Base-by-base conservation (phyloP, 2,329 filamentous ascomycete species). In the Fusarium continuum region DNA sequence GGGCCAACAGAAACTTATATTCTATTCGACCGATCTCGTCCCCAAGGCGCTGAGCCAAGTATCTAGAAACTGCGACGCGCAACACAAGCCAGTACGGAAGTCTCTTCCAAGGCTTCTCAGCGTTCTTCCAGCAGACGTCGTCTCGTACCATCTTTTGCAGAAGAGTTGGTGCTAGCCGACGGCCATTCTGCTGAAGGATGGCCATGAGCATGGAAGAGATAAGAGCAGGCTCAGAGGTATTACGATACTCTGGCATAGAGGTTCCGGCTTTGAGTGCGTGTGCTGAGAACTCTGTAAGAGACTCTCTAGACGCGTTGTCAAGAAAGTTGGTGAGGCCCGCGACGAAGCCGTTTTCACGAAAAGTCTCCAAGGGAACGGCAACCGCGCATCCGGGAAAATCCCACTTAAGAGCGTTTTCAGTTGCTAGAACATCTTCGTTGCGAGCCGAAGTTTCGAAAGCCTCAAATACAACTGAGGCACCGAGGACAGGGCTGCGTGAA, bases 41-140 rank as follows among this genome's bases (percentile, higher is more conserved):
- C 2, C 80, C 74, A 1, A 69, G 39, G 65, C 62, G 3, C 78
- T 81, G 10, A 10, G 13, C 76, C 0, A 91, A 75, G 8, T 82
- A 77, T 1, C 87, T 80, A 40, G 87, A 82, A 2, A 86, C 69
- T 0, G 80, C 78, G 8, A 91, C 87, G 1, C 87, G 83, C 13
- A 91, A 71, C 1, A 87, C 76, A 0, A 91, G 81, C 83, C 87
- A 92, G 45, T 84, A 80, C 0, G 88, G 82, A 5, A 83, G 82
- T 32, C 89, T 76, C 19, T 88, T 80, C 89, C 89, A 92, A 0
- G 88, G 88, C 2, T 76, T 74, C 3, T 79, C 73, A 0, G 80
- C 78, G 2, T 81, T 72, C 2, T 75, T 70, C 74, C 84, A 83
- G 20, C 79, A 80, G 0, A 90, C 83, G 22, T 89, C 86, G 45